Conservation (phyloP, 352 stramenopile species). For the Pythium pyrilobum region DNA sequence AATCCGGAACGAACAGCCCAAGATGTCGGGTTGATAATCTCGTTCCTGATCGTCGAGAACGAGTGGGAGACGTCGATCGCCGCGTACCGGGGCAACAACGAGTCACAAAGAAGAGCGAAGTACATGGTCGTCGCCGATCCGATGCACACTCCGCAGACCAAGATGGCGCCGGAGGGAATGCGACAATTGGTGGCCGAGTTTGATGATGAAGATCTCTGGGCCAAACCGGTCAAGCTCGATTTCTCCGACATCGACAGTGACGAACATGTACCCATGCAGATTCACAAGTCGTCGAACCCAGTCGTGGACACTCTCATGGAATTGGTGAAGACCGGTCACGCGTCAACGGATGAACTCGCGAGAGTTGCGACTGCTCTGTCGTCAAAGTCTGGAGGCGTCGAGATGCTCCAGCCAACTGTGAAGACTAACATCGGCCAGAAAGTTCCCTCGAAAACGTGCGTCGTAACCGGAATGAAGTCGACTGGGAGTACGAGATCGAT, state of each 20-base stretch:
- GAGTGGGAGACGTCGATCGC: constrained; percentile 5
- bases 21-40: constrained; percentile 4
- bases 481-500: background rate
- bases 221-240: background rate
- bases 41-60: background rate
- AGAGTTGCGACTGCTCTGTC: too few relatives aligned
- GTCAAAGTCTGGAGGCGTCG: too few relatives aligned
- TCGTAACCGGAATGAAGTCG: background rate
- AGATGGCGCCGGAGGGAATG: background rate
- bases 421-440: too few relatives aligned
- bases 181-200: background rate
- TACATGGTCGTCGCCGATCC: constrained; percentile 3
- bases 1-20: background rate
- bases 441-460: too few relatives aligned
- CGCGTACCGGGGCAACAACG: background rate
- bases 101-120: background rate
- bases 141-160: background rate
- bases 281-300: background rate
- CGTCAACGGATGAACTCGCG: background rate
- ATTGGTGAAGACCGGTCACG: background rate
- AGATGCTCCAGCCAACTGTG: too few relatives aligned
- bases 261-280: background rate
- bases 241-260: background rate
- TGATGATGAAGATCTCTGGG: background rate
- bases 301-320: background rate